Conservation (phyloP, 148 eudicot species). For the Fallopia convolvulus region DNA sequence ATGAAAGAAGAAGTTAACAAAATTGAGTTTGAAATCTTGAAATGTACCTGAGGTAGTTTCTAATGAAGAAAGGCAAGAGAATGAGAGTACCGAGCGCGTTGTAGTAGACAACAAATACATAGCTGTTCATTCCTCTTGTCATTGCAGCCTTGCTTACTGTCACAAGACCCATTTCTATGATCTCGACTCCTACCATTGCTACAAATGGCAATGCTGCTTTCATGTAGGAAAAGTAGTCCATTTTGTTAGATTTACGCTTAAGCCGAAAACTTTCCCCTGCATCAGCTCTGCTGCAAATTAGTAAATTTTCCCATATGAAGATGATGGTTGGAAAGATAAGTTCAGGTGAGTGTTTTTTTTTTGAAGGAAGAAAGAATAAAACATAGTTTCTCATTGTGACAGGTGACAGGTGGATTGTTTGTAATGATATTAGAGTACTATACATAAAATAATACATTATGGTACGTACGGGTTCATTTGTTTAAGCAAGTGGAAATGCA, state of each 20-base stretch:
- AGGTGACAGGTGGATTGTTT: not conserved
- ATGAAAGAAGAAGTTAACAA: not conserved
- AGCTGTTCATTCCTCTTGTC: constrained; percentile 42
- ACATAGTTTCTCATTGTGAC: too few species aligned
- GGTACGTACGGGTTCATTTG: not conserved
- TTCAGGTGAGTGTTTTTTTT: not conserved
- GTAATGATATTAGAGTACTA: not conserved
- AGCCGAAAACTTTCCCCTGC: not conserved
- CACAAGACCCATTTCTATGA: constrained; percentile 37
- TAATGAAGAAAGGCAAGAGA: constrained; percentile 26
- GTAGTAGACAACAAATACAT: constrained; percentile 50
- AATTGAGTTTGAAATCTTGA: constrained; percentile 15
- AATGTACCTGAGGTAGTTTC: constrained; percentile 9
- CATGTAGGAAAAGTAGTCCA: not conserved
- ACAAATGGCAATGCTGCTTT: constrained; percentile 35
- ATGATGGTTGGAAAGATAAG: not conserved
- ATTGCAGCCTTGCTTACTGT: constrained; percentile 63
- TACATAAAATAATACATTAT: not conserved
- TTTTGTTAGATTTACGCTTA: not conserved
- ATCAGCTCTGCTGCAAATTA: not conserved
- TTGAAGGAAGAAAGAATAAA: too few species aligned
- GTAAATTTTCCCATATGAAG: not conserved
- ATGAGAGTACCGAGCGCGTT: constrained; percentile 49
- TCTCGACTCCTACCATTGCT: constrained; percentile 47
- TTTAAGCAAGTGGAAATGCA: not conserved